These are phyloP conservation scores for Penicillium atrosanguineum DNA, from an alignment of 495 filamentous ascomycete genomes.

Conservation along the genomic window DNA sequence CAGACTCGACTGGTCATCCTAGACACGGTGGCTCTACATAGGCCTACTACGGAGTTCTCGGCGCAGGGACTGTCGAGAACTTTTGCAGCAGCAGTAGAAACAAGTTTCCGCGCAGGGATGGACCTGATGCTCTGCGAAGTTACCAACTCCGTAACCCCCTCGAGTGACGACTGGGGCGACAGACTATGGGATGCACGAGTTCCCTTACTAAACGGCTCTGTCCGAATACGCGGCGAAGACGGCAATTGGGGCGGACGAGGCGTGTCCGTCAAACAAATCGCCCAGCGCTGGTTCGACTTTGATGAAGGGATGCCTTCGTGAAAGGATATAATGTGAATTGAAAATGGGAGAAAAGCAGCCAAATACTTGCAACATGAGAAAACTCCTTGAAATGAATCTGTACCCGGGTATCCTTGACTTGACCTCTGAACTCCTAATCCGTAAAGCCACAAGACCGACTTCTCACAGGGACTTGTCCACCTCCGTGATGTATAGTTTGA, in stretches of 20 bases:
- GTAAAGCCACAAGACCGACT: slow-evolving; percentile 20
- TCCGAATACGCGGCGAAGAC: slow-evolving; percentile 52
- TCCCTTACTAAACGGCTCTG: slow-evolving; percentile 61
- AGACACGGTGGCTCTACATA: slow-evolving; percentile 65
- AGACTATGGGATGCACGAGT: slow-evolving; percentile 53
- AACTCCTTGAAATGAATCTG: slow-evolving; percentile 28
- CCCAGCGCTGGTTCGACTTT: slow-evolving; percentile 74
- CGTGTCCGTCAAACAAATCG: slow-evolving; percentile 60
- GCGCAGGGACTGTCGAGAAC: slow-evolving; percentile 77
- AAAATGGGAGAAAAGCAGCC: slow-evolving; percentile 6
- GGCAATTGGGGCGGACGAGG: slow-evolving; percentile 64
- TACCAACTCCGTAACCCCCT: slow-evolving; percentile 27
- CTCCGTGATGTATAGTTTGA: slow-evolving; percentile 95
- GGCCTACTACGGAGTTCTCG: slow-evolving; percentile 74
- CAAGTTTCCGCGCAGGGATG: slow-evolving; percentile 40
- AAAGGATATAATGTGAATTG: slow-evolving; percentile 5
- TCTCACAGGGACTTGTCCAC: slow-evolving; percentile 87
- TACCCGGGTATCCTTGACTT: slow-evolving; percentile 45
- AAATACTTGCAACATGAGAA: slow-evolving; percentile 16
- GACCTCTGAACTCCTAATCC: slow-evolving; percentile 39
- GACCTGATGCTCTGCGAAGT: slow-evolving; percentile 44
- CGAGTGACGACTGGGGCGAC: slow-evolving; percentile 29
- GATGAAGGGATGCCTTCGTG: slow-evolving; percentile 6
- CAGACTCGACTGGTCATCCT: slow-evolving; percentile 57
- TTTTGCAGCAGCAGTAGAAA: slow-evolving; percentile 65